Conservation (phyloP, 495 filamentous ascomycete genomes). For the Oidiodendron maius region DNA sequence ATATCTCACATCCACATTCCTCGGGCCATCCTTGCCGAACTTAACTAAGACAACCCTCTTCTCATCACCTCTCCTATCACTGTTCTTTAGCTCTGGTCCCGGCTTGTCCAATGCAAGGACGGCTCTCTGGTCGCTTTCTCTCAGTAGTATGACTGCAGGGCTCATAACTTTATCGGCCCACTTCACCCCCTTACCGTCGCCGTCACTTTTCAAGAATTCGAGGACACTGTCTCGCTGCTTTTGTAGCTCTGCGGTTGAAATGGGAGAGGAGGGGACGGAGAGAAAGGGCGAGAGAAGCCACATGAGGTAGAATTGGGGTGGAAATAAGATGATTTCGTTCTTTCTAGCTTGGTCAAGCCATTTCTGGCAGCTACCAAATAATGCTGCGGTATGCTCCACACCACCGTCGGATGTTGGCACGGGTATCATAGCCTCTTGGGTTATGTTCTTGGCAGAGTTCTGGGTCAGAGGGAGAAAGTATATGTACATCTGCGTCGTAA, state of each 20-base stretch:
- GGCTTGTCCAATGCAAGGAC: conserved; percentile 67
- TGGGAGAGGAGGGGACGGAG: conserved; percentile 26
- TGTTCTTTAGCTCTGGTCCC: conserved; percentile 61
- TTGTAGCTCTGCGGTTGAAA: conserved; percentile 38
- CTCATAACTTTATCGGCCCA: conserved; percentile 79
- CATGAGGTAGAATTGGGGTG: conserved; percentile 82
- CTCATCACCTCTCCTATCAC: conserved; percentile 57
- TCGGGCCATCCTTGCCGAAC: conserved; percentile 52
- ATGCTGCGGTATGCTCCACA: conserved; percentile 73
- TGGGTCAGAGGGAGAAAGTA: conserved; percentile 75
- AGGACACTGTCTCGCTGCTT: conserved; percentile 49
- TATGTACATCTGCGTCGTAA: conserved; percentile 92
- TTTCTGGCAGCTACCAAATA: conserved; percentile 60
- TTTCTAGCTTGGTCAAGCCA: conserved; percentile 60
- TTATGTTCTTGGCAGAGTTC: conserved; percentile 29
- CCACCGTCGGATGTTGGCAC: conserved; percentile 77
- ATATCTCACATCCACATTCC: conserved; percentile 46
- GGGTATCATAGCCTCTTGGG: conserved; percentile 36
- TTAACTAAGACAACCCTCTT: conserved; percentile 69
- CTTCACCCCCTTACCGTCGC: conserved; percentile 35
- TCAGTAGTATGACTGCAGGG: conserved; percentile 51
- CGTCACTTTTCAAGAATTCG: conserved; percentile 45
- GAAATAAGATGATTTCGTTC: conserved; percentile 77
- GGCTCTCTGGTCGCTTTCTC: conserved; percentile 47
- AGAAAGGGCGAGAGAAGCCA: conserved; percentile 59